These are phyloP conservation scores for Kickxella alabastrina DNA, from an alignment of 192 early-diverging fungal species.

Conservation along the genomic window DNA sequence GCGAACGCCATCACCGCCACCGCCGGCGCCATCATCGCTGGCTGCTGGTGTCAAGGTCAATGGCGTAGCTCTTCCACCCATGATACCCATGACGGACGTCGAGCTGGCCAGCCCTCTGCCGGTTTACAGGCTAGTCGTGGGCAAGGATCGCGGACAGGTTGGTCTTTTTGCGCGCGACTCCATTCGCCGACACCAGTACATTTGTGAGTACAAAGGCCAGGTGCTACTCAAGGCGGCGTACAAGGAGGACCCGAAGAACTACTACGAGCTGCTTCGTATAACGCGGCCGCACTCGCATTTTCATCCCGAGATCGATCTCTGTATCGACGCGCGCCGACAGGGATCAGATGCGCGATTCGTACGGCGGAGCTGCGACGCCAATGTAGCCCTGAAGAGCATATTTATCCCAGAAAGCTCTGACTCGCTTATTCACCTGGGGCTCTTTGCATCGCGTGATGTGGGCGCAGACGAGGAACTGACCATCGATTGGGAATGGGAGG, in stretches of 20 bases:
- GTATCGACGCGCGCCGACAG: conserved; percentile 64
- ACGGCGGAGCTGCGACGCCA: conserved; percentile 64
- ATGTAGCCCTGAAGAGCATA: conserved; percentile 61
- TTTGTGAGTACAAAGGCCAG: conserved; percentile 78
- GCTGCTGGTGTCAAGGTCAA: background rate
- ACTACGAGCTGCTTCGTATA: conserved; percentile 63
- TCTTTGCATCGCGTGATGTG: conserved; percentile 61
- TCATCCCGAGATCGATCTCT: conserved; percentile 61
- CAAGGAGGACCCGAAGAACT: conserved; percentile 61
- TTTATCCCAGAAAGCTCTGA: conserved; percentile 46
- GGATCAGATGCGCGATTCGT: conserved; percentile 69
- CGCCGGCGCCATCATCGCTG: background rate
- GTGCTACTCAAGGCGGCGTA: conserved; percentile 62
- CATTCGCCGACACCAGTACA: conserved; percentile 42
- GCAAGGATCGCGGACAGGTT: conserved; percentile 21
- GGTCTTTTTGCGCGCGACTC: conserved; percentile 35
- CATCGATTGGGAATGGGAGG: conserved; percentile 68
- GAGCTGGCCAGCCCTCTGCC: conserved; percentile 7
- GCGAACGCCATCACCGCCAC: background rate
- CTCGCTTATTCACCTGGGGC: conserved; percentile 58
- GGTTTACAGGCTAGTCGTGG: conserved; percentile 13
- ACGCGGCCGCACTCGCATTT: conserved; percentile 63
- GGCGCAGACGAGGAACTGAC: conserved; percentile 65
- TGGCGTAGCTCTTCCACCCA: conserved; percentile 5
- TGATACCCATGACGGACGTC: conserved; percentile 10